These are phyloP conservation scores for Penstemon newberryi DNA, from an alignment of 257 asterid species.

Conservation along the genomic window DNA sequence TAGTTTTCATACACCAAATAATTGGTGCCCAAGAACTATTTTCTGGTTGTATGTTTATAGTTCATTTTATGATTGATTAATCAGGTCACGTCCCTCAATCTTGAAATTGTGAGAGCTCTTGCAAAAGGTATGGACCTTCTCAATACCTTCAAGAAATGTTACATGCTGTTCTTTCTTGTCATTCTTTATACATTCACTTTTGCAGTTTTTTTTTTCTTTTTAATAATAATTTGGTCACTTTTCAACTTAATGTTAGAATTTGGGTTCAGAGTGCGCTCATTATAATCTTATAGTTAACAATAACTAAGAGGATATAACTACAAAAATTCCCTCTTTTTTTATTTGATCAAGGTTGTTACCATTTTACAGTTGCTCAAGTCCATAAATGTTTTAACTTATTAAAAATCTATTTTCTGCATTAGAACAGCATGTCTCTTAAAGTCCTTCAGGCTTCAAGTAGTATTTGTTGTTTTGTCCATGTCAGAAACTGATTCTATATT, in stretches of 20 bases:
- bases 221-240: background rate
- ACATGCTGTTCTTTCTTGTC: background rate
- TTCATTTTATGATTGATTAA: constrained; percentile 10
- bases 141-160: background rate
- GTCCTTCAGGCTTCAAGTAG: background rate
- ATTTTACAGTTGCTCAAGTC: background rate
- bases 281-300: background rate
- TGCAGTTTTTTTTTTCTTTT: constrained; percentile 12
- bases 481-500: background rate
- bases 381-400: background rate
- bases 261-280: background rate
- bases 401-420: background rate
- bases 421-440: background rate
- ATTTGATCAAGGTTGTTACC: background rate
- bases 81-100: constrained; percentile 94
- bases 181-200: background rate
- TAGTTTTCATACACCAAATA: background rate
- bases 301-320: background rate
- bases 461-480: background rate
- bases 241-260: background rate
- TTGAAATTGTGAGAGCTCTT: constrained; percentile 85
- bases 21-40: constrained; percentile 1
- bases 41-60: constrained; percentile 7
- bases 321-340: background rate
- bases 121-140: constrained; percentile 66